phyloP scores from a whole-genome alignment of 805 yeast genomes.

The Pichia kluyveri region DNA sequence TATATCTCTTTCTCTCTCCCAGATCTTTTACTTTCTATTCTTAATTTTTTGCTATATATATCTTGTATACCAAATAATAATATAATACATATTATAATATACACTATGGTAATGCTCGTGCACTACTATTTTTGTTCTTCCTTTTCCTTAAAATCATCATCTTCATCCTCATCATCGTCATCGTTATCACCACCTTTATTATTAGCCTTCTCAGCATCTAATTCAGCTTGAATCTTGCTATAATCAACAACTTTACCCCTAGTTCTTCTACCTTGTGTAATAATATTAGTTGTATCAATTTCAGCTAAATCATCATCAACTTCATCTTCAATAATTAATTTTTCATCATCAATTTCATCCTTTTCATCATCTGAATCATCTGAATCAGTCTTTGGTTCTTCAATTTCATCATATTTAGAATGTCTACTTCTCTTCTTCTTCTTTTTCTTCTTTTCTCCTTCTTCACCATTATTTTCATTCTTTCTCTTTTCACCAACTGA shows the following conservation, averaged over 20 bases:
- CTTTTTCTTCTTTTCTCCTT: slow-evolving; percentile 3
- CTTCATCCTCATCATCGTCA: slow-evolving; percentile 32
- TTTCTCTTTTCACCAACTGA: neutral
- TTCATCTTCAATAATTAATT: slow-evolving; percentile 49
- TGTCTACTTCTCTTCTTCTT: slow-evolving; percentile 17
- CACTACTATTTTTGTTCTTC: slow-evolving; percentile 9
- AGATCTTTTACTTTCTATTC: neutral
- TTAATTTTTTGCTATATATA: neutral
- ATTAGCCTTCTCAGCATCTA: slow-evolving; percentile 38
- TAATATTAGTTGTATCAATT: slow-evolving; percentile 76
- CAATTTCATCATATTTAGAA: slow-evolving; percentile 15
- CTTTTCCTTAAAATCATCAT: slow-evolving; percentile 41
- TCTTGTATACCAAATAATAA: neutral
- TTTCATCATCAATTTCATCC: slow-evolving; percentile 41
- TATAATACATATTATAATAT: neutral
- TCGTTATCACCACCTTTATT: slow-evolving; percentile 40
- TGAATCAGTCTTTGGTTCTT: slow-evolving; percentile 14
- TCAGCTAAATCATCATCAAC: slow-evolving; percentile 75
- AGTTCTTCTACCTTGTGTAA: slow-evolving; percentile 80
- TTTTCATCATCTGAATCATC: slow-evolving; percentile 24
- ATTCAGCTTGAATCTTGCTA: slow-evolving; percentile 66
- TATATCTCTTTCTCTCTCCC: neutral
- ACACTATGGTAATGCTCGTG: neutral
- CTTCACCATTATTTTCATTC: neutral
- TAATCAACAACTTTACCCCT: slow-evolving; percentile 85